Evolutionary conservation across 2,329 filamentous ascomycete species (phyloP).

Genomic region (Fusarium graminum): DNA sequence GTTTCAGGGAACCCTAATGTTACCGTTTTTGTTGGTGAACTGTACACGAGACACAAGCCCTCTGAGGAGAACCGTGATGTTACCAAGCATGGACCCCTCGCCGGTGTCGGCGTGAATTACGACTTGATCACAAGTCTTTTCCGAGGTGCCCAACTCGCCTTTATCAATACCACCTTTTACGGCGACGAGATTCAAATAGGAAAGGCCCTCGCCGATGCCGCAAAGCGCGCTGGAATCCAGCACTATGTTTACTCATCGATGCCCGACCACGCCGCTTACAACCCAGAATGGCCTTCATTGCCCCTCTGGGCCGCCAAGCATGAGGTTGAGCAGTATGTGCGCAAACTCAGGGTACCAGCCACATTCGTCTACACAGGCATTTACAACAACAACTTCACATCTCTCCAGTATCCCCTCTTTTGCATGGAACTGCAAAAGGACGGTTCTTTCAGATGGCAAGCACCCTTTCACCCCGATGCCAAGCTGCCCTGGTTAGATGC

Average conservation of each 20-base stretch:
- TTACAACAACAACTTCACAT: slow-evolving; percentile 99
- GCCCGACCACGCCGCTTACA: slow-evolving; percentile 90
- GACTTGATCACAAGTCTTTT: slow-evolving; percentile 83
- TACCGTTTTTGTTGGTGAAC: slow-evolving; percentile 72
- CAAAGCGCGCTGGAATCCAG: slow-evolving; percentile 84
- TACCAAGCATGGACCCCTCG: slow-evolving; percentile 74
- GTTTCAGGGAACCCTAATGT: slow-evolving; percentile 84
- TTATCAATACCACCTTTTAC: slow-evolving; percentile 98
- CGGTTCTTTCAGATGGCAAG: slow-evolving; percentile 91
- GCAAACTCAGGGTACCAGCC: slow-evolving; percentile 82
- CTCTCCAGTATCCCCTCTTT: slow-evolving; percentile 90
- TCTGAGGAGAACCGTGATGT: slow-evolving; percentile 70
- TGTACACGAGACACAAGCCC: slow-evolving; percentile 68
- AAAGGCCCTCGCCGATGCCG: slow-evolving; percentile 87
- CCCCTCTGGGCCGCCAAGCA: slow-evolving; percentile 95
- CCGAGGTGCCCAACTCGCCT: slow-evolving; percentile 85
- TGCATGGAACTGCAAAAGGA: slow-evolving; percentile 91
- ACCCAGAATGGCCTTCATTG: slow-evolving; percentile 80
- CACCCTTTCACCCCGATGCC: slow-evolving; percentile 90
- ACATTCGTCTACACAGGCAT: slow-evolving; percentile 98
- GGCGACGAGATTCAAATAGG: slow-evolving; percentile 94
- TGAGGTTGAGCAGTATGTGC: slow-evolving; percentile 90
- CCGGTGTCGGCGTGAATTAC: slow-evolving; percentile 76
- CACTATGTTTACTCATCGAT: slow-evolving; percentile 98
- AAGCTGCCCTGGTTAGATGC: slow-evolving; percentile 96